Percentiles rank a stretch among this genome's conserved stretches.
Evolutionary conservation across 1,139 yeast species (phyloP).

Genomic region (Suhomyces bokatorum): DNA sequence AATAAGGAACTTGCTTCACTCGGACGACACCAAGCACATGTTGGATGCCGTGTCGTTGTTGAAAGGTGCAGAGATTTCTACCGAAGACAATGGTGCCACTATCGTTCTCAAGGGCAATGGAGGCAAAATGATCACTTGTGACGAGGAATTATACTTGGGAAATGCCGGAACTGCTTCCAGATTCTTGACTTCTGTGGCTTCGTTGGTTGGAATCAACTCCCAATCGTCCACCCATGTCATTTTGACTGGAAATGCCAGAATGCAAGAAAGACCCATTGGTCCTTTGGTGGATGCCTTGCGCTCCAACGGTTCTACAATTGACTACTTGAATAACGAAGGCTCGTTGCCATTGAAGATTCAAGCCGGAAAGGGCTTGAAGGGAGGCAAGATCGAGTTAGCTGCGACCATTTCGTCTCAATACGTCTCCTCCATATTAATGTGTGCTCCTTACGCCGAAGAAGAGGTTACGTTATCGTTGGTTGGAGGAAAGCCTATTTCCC

Average conservation of each 20-base stretch:
- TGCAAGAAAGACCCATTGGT: slow-evolving; percentile 98
- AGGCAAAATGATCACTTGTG: slow-evolving; percentile 64
- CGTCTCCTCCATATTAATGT: slow-evolving; percentile 93
- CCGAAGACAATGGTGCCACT: slow-evolving; percentile 88
- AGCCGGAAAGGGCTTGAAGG: slow-evolving; percentile 73
- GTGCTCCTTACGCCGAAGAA: slow-evolving; percentile 92
- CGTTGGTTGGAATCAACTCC: slow-evolving; percentile 56
- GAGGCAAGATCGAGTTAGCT: slow-evolving; percentile 90
- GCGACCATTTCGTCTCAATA: slow-evolving; percentile 98
- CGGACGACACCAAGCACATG: slow-evolving; percentile 97
- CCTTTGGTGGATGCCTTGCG: slow-evolving; percentile 91
- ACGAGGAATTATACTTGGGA: slow-evolving; percentile 76
- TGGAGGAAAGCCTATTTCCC: slow-evolving; percentile 97
- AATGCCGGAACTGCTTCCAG: slow-evolving; percentile 99
- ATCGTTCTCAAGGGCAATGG: slow-evolving; percentile 86
- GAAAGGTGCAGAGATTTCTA: slow-evolving; percentile 76
- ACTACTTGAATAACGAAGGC: slow-evolving; percentile 73
- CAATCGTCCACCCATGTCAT: slow-evolving; percentile 48
- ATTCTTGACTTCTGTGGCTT: slow-evolving; percentile 87
- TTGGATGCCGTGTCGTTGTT: slow-evolving; percentile 77
- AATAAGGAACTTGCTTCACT: slow-evolving; percentile 82
- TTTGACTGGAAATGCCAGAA: slow-evolving; percentile 91
- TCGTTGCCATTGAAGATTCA: slow-evolving; percentile 78
- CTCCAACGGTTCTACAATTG: slow-evolving; percentile 73
- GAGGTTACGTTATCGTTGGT: slow-evolving; percentile 87